A percentile compares a stretch with the other conserved stretches of the same genome.
Evolutionary conservation across 371 early-diverging fungal species (phyloP).

Genomic region (Lichtheimia ramosa): DNA sequence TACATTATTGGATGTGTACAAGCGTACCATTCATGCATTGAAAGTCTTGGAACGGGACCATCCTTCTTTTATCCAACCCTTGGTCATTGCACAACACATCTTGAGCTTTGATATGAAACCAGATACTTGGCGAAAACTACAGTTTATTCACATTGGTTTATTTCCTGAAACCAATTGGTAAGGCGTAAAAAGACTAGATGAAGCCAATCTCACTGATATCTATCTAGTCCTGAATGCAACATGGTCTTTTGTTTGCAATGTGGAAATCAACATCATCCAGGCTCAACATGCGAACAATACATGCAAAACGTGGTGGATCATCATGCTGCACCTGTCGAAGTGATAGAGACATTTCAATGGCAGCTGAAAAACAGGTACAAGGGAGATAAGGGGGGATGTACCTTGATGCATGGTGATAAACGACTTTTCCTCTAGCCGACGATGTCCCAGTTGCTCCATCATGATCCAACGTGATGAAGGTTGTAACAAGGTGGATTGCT

Average conservation of each 20-base stretch:
- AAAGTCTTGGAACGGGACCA: slow-evolving; percentile 12
- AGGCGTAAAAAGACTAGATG: background rate
- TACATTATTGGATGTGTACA: slow-evolving; percentile 26
- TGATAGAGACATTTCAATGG: slow-evolving; percentile 50
- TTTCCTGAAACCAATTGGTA: slow-evolving; percentile 62
- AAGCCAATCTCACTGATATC: background rate
- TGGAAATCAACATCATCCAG: slow-evolving; percentile 51
- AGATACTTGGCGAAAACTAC: slow-evolving; percentile 66
- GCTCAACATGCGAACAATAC: slow-evolving; percentile 48
- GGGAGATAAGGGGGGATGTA: background rate
- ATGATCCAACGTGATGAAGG: slow-evolving; percentile 80
- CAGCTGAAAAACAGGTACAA: slow-evolving; percentile 28
- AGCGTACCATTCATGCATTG: slow-evolving; percentile 17
- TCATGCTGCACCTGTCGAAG: slow-evolving; percentile 17
- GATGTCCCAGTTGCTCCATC: slow-evolving; percentile 73
- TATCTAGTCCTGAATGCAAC: slow-evolving; percentile 28
- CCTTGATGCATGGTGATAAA: background rate
- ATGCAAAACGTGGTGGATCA: slow-evolving; percentile 36
- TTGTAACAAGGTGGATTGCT: slow-evolving; percentile 79
- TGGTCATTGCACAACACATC: slow-evolving; percentile 39
- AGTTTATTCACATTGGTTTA: slow-evolving; percentile 63
- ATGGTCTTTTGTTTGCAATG: slow-evolving; percentile 58
- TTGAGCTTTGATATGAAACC: slow-evolving; percentile 58
- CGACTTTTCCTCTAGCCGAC: slow-evolving; percentile 32
- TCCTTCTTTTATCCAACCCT: slow-evolving; percentile 1